A percentile compares a stretch with the other conserved stretches of the same genome.
Conservation (phyloP, 306 rosid species). For the Ochetophila trinervis region DNA sequence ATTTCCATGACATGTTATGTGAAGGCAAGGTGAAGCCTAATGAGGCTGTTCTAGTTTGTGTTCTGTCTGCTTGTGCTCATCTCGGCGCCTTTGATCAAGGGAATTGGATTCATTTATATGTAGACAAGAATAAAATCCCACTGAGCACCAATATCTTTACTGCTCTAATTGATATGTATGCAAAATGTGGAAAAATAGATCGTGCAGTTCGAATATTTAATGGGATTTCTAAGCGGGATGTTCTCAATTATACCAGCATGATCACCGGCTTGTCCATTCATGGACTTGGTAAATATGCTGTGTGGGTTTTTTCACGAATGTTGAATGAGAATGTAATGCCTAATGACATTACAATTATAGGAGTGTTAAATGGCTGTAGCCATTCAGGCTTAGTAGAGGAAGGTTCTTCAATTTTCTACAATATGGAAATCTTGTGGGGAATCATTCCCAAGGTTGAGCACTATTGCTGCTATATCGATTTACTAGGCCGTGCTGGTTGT, state of each 20-base stretch:
- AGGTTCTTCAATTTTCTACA: constrained; percentile 10
- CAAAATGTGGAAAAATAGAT: constrained; percentile 20
- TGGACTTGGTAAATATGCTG: constrained; percentile 17
- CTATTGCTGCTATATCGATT: constrained; percentile 12
- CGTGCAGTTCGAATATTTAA: constrained; percentile 3
- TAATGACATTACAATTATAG: constrained; percentile 14
- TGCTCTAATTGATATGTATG: constrained; percentile 20
- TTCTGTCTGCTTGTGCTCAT: constrained; percentile 16
- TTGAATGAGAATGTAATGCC: constrained; percentile 9
- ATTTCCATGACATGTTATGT: constrained; percentile 13
- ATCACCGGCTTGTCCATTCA: constrained; percentile 14
- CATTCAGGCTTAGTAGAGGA: constrained; percentile 23
- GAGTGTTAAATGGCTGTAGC: constrained; percentile 16
- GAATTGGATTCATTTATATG: constrained; percentile 6
- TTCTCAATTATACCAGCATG: constrained; percentile 13
- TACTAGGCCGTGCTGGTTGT: constrained; percentile 20
- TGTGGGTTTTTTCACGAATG: constrained; percentile 14
- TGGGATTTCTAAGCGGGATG: not conserved
- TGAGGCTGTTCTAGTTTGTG: constrained; percentile 17
- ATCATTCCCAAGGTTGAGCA: constrained; percentile 18
- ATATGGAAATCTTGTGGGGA: constrained; percentile 19
- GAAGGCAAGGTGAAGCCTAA: constrained; percentile 16
- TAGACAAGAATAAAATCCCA: not conserved
- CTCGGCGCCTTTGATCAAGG: constrained; percentile 22
- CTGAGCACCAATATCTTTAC: constrained; percentile 1